Conservation (phyloP, 257 asterid species). For the Solanum lycopersicoides region DNA sequence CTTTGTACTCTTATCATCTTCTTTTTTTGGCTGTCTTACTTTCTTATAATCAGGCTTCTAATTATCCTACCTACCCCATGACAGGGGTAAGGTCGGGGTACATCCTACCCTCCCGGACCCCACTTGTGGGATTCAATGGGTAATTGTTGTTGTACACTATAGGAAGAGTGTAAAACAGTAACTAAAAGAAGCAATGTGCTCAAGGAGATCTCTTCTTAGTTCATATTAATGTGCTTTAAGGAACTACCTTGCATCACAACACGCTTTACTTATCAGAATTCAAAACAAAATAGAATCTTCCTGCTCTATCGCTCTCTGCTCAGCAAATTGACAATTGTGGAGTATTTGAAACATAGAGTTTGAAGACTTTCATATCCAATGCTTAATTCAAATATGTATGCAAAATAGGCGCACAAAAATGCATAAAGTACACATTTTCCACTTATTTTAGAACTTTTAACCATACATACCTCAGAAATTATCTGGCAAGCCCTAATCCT, state of each 20-base stretch:
- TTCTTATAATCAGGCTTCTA: not conserved
- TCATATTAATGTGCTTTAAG: not conserved
- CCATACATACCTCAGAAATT: constrained; percentile 60
- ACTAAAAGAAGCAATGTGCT: not conserved
- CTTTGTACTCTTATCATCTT: not conserved
- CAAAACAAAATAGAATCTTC: not conserved
- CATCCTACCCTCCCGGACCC: not conserved
- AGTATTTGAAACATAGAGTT: not conserved
- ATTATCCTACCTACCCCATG: not conserved
- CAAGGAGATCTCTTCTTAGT: not conserved
- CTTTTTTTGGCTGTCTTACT: not conserved
- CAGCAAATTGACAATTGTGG: not conserved
- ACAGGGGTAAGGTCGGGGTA: not conserved
- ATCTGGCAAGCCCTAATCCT: constrained; percentile 90
- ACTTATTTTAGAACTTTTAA: not conserved
- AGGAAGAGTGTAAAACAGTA: not conserved
- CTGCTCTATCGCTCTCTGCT: not conserved
- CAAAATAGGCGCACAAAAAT: not conserved
- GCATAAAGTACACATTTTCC: not conserved
- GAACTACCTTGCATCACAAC: not conserved
- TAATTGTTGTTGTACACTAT: not conserved
- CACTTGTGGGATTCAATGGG: not conserved
- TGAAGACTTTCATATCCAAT: not conserved
- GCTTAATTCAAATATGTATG: not conserved
- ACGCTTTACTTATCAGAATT: not conserved